Conservation (phyloP, 1,284 basidiomycete species). For the Cryptococcus neoformans region DNA sequence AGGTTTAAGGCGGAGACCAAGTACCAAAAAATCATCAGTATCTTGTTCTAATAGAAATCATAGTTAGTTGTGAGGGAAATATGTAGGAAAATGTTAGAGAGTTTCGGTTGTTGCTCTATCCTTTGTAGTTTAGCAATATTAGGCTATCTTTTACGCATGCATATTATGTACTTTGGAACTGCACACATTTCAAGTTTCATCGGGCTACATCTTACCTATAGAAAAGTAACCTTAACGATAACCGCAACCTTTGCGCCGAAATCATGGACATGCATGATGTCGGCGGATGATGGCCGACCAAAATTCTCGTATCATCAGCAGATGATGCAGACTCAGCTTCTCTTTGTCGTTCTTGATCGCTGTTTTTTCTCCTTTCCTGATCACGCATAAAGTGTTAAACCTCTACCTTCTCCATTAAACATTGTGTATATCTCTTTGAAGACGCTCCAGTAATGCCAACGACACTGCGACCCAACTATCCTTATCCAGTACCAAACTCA, state of each 20-base stretch:
- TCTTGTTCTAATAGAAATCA: slow-evolving; percentile 26
- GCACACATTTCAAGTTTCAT: not conserved
- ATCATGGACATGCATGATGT: too few species aligned
- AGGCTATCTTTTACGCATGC: not conserved
- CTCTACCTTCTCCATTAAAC: too few species aligned
- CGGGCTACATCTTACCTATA: too few species aligned
- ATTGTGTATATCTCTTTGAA: too few species aligned
- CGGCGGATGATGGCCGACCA: too few species aligned
- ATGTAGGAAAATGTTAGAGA: not conserved
- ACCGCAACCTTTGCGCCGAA: too few species aligned
- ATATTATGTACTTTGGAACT: not conserved
- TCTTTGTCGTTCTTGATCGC: too few species aligned
- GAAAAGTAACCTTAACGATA: too few species aligned
- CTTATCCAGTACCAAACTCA: slow-evolving; percentile 22
- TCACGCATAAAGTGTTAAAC: too few species aligned
- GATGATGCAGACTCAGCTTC: too few species aligned
- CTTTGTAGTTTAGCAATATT: not conserved
- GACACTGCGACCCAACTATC: slow-evolving; percentile 8
- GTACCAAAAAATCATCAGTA: slow-evolving; percentile 22
- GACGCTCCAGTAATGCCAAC: too few species aligned
- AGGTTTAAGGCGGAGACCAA: slow-evolving; percentile 21
- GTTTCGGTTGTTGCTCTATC: not conserved
- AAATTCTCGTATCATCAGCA: too few species aligned
- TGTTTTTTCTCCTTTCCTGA: not conserved
- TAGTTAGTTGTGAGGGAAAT: not conserved